Base-by-base conservation (phyloP, 306 rosid genomes). In the Alnus glutinosa region DNA sequence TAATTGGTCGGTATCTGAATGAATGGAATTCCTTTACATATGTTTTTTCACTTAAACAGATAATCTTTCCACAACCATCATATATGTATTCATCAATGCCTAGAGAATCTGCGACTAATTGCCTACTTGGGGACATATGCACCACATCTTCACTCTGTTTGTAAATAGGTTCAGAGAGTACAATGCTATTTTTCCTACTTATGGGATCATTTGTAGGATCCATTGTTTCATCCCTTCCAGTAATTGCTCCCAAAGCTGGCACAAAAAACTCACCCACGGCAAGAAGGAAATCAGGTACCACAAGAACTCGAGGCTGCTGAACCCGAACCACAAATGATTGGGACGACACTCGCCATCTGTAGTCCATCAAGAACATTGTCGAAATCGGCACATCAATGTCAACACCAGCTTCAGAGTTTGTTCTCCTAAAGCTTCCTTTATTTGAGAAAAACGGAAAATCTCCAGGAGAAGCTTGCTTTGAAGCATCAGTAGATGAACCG, bases 261-360 rank as follows among this genome's bases (percentile, higher is more conserved):
- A 95, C 97, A 88, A 95, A 93, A 86, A 91, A 93, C 82, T 95
- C 99, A 49, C 91, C 92, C 86, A 91, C 97, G 44, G 98, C 98
- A 78, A 95, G 90, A 84, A 95, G 97, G 76, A 93, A 95, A 87
- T 95, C 99, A n/a, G 98, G 97, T 75, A 93, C 98, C 69, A 93
- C 94, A 79, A 95, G 97, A 81, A 93, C 94, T 47, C 99, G 90
- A 55, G 99, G 99, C 81, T 95, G 99, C 84, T 95, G 99, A 81
- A 91, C 80, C 78, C 98, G 92, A 70, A 95, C 82, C 81, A 95
- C 99, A 83, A 90, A 84, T 79, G 97, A 91, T 55, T 88, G 93
- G 28, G 99, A 90, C 30, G 90, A 90, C 76, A 32, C 72, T 55
- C 99, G 87, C 92, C 96, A 95, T 86, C 99, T 90, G 78, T 82